Conservation (phyloP, 163 green algal species). For the Coccomyxa subellipsoidea region DNA sequence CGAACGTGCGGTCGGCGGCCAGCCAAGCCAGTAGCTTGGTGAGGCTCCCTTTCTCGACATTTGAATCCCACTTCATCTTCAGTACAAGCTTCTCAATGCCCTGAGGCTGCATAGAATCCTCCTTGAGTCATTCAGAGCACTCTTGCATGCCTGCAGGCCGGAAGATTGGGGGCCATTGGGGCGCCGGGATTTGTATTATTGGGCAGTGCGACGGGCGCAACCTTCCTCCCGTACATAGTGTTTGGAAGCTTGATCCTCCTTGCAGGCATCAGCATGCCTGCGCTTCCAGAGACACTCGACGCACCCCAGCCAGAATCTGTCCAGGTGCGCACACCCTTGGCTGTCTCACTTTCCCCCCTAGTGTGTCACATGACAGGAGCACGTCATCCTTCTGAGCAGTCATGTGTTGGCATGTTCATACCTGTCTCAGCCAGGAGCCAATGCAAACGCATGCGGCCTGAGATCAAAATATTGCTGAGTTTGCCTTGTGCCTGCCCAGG, state of each 20-base stretch:
- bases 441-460: not conserved
- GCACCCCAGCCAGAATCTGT: slow-evolving; percentile 20
- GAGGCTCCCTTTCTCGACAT: not conserved
- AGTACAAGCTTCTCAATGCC: not conserved
- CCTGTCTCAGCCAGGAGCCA: too few relatives aligned
- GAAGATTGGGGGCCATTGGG: not conserved
- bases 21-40: not conserved
- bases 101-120: not conserved
- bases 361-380: too few relatives aligned
- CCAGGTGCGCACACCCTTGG: slow-evolving; percentile 18
- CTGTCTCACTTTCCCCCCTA: too few relatives aligned
- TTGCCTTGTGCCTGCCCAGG: not conserved
- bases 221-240: slow-evolving; percentile 32
- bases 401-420: too few relatives aligned
- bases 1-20: not conserved
- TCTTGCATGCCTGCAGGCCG: slow-evolving; percentile 1
- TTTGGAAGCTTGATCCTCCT: slow-evolving; percentile 21
- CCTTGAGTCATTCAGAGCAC: not conserved
- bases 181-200: slow-evolving; percentile 27
- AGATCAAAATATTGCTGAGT: not conserved
- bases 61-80: not conserved
- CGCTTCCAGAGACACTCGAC: slow-evolving; percentile 36
- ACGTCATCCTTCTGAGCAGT: too few relatives aligned
- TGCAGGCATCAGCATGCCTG: slow-evolving; percentile 2
- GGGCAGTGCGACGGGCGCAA: slow-evolving; percentile 9